Conservation (phyloP, 2,329 filamentous ascomycete species). For the Eurotiales sp. region DNA sequence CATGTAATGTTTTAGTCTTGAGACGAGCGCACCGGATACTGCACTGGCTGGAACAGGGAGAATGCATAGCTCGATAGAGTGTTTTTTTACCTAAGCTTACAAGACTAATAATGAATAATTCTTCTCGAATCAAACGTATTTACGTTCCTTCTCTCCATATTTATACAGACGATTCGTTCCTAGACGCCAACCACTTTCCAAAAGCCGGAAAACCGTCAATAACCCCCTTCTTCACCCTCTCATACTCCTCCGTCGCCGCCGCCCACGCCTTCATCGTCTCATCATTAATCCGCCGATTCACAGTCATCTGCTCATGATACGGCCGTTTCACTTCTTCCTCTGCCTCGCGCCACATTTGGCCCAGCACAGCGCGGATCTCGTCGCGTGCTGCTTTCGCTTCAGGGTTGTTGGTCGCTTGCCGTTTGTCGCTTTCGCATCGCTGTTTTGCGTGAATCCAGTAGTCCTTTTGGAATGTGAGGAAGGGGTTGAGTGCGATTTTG, state of each 20-base stretch:
- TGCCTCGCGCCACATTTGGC: constrained; percentile 85
- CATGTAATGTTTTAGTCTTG: too few species aligned
- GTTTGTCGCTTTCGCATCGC: constrained; percentile 67
- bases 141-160: too few species aligned
- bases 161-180: neutral
- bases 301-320: constrained; percentile 70
- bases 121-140: too few species aligned
- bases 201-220: constrained; percentile 38
- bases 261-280: constrained; percentile 69
- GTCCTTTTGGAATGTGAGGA: constrained; percentile 82
- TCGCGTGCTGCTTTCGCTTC: constrained; percentile 63
- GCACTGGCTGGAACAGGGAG: too few species aligned
- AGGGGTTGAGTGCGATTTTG: constrained; percentile 77
- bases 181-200: constrained; percentile 24
- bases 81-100: neutral
- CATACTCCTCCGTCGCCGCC: constrained; percentile 54
- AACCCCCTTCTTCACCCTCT: constrained; percentile 33
- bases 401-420: constrained; percentile 60
- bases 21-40: too few species aligned
- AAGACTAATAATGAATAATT: neutral
- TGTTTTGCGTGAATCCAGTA: constrained; percentile 60
- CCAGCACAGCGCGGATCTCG: constrained; percentile 79
- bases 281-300: constrained; percentile 66
- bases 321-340: constrained; percentile 67
- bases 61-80: too few species aligned